Evolutionary conservation across 2,329 filamentous ascomycete genomes (phyloP).

Genomic region (Aspergillus latus): DNA sequence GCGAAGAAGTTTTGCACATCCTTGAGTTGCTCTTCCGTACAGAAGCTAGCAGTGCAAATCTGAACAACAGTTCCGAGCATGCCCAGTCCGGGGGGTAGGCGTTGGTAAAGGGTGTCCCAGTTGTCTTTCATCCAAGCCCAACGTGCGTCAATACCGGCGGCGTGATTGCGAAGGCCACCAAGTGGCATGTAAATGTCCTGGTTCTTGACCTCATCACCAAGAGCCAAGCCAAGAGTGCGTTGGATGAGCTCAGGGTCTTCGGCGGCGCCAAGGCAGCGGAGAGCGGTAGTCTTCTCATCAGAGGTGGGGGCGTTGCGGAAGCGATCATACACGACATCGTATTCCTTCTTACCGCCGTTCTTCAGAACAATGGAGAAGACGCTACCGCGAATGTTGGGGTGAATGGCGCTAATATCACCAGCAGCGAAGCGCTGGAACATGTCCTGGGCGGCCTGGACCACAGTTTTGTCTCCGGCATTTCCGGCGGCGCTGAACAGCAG

Average conservation of each 20-base stretch:
- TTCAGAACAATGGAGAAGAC: slow-evolving; percentile 84
- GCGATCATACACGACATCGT: slow-evolving; percentile 72
- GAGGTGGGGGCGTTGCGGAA: slow-evolving; percentile 73
- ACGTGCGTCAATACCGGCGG: slow-evolving; percentile 74
- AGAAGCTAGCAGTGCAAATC: slow-evolving; percentile 79
- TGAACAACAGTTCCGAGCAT: slow-evolving; percentile 84
- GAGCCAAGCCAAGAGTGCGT: slow-evolving; percentile 71
- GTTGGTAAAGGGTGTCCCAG: slow-evolving; percentile 80
- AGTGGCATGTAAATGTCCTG: slow-evolving; percentile 93
- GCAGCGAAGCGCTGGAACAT: slow-evolving; percentile 84
- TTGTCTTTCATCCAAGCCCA: slow-evolving; percentile 83
- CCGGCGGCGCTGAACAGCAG: slow-evolving; percentile 85
- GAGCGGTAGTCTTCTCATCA: slow-evolving; percentile 88
- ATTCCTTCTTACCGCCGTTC: slow-evolving; percentile 83
- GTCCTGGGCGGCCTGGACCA: slow-evolving; percentile 77
- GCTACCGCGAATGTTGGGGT: slow-evolving; percentile 84
- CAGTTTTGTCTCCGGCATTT: slow-evolving; percentile 72
- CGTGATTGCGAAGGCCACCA: slow-evolving; percentile 72
- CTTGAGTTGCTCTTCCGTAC: slow-evolving; percentile 70
- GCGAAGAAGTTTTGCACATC: slow-evolving; percentile 79
- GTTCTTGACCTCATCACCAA: slow-evolving; percentile 81
- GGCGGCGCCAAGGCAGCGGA: slow-evolving; percentile 78
- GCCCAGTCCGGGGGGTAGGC: slow-evolving; percentile 79
- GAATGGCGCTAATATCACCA: slow-evolving; percentile 77
- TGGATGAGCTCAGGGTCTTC: slow-evolving; percentile 77